Evolutionary conservation across 352 stramenopile species (phyloP).

Genomic region (Albugo laibachii): DNA sequence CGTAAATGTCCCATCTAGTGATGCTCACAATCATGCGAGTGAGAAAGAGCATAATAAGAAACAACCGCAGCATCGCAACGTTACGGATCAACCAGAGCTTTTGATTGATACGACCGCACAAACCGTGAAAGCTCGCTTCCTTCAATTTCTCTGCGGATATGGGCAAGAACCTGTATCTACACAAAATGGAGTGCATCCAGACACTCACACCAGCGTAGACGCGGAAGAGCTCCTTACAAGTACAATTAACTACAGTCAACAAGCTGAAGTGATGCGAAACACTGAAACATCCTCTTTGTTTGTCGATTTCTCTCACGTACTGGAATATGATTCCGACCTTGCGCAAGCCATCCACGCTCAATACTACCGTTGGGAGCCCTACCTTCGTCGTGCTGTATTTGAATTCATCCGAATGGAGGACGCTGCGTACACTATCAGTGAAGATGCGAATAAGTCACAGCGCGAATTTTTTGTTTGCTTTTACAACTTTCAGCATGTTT

Average conservation of each 20-base stretch:
- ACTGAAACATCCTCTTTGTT: constrained; percentile 77
- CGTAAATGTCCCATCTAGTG: too few relatives aligned
- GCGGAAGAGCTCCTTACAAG: neutral
- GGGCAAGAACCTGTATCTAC: constrained; percentile 15
- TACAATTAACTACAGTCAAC: constrained; percentile 64
- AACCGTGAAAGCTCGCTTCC: constrained; percentile 62
- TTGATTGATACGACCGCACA: constrained; percentile 56
- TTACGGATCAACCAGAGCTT: constrained; percentile 9
- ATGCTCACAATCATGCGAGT: too few relatives aligned
- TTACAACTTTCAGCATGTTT: constrained; percentile 79
- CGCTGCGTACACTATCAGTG: constrained; percentile 50
- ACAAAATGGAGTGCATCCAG: constrained; percentile 3
- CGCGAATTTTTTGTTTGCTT: constrained; percentile 79
- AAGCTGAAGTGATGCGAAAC: constrained; percentile 72
- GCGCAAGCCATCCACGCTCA: constrained; percentile 65
- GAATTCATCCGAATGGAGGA: constrained; percentile 65
- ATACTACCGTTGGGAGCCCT: constrained; percentile 74
- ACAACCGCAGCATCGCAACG: too few relatives aligned
- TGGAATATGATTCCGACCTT: constrained; percentile 65
- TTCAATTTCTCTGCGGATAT: constrained; percentile 67
- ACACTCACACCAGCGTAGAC: neutral
- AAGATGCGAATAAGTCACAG: constrained; percentile 59
- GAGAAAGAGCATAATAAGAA: too few relatives aligned
- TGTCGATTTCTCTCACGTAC: constrained; percentile 69
- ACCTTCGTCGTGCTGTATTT: constrained; percentile 45